Conservation (phyloP, 305 asterid genomes). For the Solanum hybrid region DNA sequence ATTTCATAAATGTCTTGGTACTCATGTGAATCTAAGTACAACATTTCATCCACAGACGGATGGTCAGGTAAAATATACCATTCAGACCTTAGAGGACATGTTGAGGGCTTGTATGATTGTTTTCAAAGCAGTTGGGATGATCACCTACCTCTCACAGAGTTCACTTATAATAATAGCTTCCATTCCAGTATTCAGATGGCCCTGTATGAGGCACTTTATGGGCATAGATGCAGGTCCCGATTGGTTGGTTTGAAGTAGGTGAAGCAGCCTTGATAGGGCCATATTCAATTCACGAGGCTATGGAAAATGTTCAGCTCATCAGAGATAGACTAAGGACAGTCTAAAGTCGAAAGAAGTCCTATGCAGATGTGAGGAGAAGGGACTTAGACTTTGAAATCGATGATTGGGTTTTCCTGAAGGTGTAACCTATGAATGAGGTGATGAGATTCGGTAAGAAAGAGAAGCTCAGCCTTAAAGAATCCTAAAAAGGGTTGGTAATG, state of each 20-base stretch:
- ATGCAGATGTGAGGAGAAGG: background rate
- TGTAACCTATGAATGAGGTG: background rate
- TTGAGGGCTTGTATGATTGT: too few relatives aligned
- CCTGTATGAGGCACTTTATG: background rate
- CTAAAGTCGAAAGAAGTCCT: background rate
- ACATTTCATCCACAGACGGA: too few relatives aligned
- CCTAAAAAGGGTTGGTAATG: too few relatives aligned
- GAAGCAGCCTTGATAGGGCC: background rate
- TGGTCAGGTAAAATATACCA: too few relatives aligned
- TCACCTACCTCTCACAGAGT: background rate
- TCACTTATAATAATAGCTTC: background rate
- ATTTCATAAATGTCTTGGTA: too few relatives aligned
- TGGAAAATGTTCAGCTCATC: background rate
- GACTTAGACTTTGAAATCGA: background rate
- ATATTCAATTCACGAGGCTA: too few relatives aligned
- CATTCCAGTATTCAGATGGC: background rate
- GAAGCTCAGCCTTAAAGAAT: too few relatives aligned
- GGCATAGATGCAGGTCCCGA: background rate
- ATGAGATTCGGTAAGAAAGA: background rate
- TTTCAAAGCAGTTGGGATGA: too few relatives aligned
- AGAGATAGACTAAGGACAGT: background rate
- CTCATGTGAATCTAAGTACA: too few relatives aligned
- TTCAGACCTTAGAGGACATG: too few relatives aligned
- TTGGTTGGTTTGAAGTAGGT: background rate
- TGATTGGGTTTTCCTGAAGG: background rate